Percentiles rank a stretch among this genome's conserved stretches.
Evolutionary conservation across 2,329 filamentous ascomycete genomes (phyloP).

Genomic region (Trichoderma arundinaceum): DNA sequence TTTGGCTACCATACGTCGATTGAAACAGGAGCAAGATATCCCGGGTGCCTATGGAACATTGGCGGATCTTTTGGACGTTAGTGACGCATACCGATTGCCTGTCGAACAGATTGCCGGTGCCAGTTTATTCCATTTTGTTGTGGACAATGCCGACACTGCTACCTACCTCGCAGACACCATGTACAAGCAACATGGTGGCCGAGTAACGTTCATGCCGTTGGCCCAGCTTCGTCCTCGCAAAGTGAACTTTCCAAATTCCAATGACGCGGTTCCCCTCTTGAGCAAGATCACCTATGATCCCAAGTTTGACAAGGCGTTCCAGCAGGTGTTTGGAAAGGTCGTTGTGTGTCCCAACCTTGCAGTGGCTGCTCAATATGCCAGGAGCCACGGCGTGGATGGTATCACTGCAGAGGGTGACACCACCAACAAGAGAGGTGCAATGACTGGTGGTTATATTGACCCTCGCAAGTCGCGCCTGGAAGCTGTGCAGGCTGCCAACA

Average conservation of each 20-base stretch:
- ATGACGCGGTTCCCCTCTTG: constrained; percentile 85
- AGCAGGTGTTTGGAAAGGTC: constrained; percentile 93
- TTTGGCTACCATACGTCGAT: constrained; percentile 80
- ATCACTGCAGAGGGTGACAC: constrained; percentile 96
- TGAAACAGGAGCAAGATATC: constrained; percentile 80
- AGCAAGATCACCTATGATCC: constrained; percentile 82
- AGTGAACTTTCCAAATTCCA: constrained; percentile 79
- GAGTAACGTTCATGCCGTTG: constrained; percentile 93
- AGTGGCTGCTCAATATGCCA: constrained; percentile 86
- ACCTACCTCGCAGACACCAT: constrained; percentile 80
- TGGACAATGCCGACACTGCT: constrained; percentile 88
- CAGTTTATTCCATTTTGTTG: constrained; percentile 94
- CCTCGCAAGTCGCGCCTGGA: constrained; percentile 84
- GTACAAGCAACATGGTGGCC: constrained; percentile 78
- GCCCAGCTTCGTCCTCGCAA: constrained; percentile 76
- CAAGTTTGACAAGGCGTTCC: constrained; percentile 82
- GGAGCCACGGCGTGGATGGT: constrained; percentile 87
- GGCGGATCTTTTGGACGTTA: constrained; percentile 88
- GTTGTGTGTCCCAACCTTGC: constrained; percentile 91
- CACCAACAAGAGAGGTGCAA: constrained; percentile 90
- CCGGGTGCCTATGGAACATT: constrained; percentile 90
- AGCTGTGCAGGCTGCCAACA: constrained; percentile 75
- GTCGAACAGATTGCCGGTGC: constrained; percentile 92
- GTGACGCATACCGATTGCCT: constrained; percentile 82
- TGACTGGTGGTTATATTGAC: constrained; percentile 95